Base-by-base conservation (phyloP, 2,329 filamentous ascomycete genomes). In the Fusarium gaditjirri region DNA sequence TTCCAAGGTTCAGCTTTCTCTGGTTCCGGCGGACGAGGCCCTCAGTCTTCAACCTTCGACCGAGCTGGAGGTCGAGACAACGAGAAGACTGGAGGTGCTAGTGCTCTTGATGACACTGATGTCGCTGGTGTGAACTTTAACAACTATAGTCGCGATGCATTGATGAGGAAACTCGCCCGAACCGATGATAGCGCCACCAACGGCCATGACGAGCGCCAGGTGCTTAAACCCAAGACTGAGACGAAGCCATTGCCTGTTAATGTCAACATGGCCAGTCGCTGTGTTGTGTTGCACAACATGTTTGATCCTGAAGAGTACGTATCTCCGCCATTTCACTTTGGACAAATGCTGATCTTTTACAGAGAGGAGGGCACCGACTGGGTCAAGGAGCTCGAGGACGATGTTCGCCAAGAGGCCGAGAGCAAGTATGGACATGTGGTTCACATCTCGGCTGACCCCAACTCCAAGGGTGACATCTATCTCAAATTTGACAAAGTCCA, bases 91-190 rank as follows among this genome's bases (percentile, higher is more conserved):
- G 93, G 93, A 68, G 94, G 94, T 76, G 95, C 95, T 54, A 97
- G 95, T 84, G 96, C 96, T 78, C 87, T 99, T 57, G 96, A 99
- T 84, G 96, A 99, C 81, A 97, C 95, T 70, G 96, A 99, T 82
- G 96, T 99, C 80, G 94, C 93, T 56, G 96, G 96, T 80, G 95
- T 99, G 83, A 98, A 98, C 85, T 98, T 98, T 92, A 97, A 94
- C 89, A 98, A 98, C 84, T 98, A 97, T 86, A 97, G 94, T 87
- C 94, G 96, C 85, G 94, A 98, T 86, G 94, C 95, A 80, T 91
- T 99, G 84, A 99, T 99, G 96, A 91, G 94, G 83, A 98, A 98
- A 86, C 93, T 99, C 84, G 95, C 96, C 81, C 92, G 96, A 88
- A 95, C 93, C 85, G 95, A 98, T 84, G 94, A 98, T 80, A 87